Evolutionary conservation across 306 rosid genomes (phyloP), one percentile per base, ranked within the genome.

Genomic region (Dryas octopetala): DNA sequence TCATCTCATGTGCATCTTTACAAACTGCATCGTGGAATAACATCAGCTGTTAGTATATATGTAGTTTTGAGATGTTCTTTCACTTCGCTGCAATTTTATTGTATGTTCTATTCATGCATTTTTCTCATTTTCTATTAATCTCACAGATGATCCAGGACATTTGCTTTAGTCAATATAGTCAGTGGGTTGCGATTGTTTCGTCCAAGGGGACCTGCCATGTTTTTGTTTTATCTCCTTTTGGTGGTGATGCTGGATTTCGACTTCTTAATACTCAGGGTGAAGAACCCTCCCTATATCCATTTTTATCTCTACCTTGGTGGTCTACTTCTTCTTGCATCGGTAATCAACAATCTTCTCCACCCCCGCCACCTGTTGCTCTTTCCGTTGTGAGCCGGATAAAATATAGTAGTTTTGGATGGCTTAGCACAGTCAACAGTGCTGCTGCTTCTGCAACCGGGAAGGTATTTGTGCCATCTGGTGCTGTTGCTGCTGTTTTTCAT

Each of bases 401-500:
- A 62, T 87, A 93, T 76, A 90, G 98, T 74, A 93, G 94, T 82
- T 91, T 89, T 70, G 93, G 98, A 77, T 93, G 98, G 98, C 97
- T 93, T 71, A 91, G 89, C 85, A 79, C 97, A 5, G 86, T 88
- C 64, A 85, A 85, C 52, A 82, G 74, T 81, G 60, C 89, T 48
- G 68, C 83, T 77, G 78, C 93, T 53, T 82, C 91, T 71, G 81
- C 78, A 26, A 68, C 98, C 15, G 98, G 97, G 70, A 93, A 91
- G 81, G 91, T 85, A 68, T 91, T 89, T 80, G 97, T 93, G 62
- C 98, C 98, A 78, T 89, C 98, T 55, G 98, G 98, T 78, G 98
- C 98, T 67, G 84, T 91, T 71, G 92, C 97, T 68, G 98, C 93
- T 28, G 80, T 91, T 70, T 93, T 93, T 75, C 96, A 93, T 78